Conservation (phyloP, 768 basidiomycete species). For the Suillus hirtellus region DNA sequence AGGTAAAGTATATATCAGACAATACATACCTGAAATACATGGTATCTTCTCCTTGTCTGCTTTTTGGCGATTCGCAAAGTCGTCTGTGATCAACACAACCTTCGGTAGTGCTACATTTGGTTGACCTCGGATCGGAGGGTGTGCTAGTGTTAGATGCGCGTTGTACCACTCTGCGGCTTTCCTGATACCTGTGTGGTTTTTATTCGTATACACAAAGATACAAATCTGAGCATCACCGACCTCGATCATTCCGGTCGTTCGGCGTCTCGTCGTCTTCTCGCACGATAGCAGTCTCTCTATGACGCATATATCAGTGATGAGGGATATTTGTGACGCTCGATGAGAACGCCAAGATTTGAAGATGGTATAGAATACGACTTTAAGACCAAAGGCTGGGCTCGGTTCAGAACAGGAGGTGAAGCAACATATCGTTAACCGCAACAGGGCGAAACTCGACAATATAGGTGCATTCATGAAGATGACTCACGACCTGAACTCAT, state of each 20-base stretch:
- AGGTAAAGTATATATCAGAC: background rate
- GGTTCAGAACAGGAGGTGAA: background rate
- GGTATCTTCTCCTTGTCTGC: constrained; percentile 66
- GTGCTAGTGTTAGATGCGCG: constrained; percentile 59
- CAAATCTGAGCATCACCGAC: constrained; percentile 39
- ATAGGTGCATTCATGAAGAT: no score
- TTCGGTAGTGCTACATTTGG: constrained; percentile 46
- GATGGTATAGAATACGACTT: background rate
- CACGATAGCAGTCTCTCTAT: constrained; percentile 78
- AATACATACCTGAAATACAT: constrained; percentile 57
- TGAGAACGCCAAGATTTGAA: background rate
- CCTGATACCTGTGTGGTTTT: constrained; percentile 69
- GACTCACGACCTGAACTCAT: constrained; percentile 80
- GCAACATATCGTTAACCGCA: background rate
- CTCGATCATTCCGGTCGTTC: constrained; percentile 94
- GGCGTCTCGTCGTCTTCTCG: constrained; percentile 79
- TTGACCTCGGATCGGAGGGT: constrained; percentile 53
- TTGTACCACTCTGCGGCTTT: constrained; percentile 88
- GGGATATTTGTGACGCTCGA: background rate
- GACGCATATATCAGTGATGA: background rate
- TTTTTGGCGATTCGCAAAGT: constrained; percentile 77
- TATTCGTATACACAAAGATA: constrained; percentile 2
- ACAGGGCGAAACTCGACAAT: background rate
- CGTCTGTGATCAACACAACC: constrained; percentile 87
- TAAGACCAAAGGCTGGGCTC: background rate